Percentiles rank a stretch among this genome's conserved stretches.
Conservation (phyloP, 1,284 basidiomycete species). For the Microbotryum saponariae region DNA sequence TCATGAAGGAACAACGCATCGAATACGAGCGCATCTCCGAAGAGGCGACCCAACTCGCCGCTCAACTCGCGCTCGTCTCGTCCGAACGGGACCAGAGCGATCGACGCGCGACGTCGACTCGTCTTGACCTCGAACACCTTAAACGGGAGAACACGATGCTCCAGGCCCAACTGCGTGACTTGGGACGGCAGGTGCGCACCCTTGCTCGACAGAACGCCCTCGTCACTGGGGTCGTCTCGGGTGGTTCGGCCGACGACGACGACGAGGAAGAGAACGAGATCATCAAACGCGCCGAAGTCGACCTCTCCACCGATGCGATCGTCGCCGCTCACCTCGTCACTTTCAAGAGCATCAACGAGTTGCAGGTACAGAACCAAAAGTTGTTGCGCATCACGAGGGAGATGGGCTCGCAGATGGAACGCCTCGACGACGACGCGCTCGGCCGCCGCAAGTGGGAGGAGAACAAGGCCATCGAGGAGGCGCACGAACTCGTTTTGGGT, state of each 20-base stretch:
- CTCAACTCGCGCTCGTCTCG: conserved; percentile 65
- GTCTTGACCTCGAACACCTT: conserved; percentile 32
- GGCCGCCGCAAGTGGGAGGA: conserved; percentile 43
- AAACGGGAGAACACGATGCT: conserved; percentile 47
- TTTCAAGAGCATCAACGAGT: conserved; percentile 67
- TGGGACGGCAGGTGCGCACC: conserved; percentile 73
- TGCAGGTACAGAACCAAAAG: conserved; percentile 86
- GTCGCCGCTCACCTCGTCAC: conserved; percentile 85
- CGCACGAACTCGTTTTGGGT: conserved; percentile 72
- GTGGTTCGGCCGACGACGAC: conserved; percentile 51
- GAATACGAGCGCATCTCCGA: conserved; percentile 73
- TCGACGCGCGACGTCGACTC: conserved; percentile 23
- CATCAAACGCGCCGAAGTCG: conserved; percentile 45
- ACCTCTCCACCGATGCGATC: conserved; percentile 57
- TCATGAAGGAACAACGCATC: conserved; percentile 71
- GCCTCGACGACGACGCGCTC: conserved; percentile 37
- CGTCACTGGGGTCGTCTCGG: conserved; percentile 62
- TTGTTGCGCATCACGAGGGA: conserved; percentile 75
- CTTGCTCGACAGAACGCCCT: conserved; percentile 72
- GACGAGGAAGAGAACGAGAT: conserved; percentile 42
- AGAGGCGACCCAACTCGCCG: conserved; percentile 69
- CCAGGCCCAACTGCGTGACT: conserved; percentile 67
- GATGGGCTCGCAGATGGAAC: conserved; percentile 40
- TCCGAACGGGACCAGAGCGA: conserved; percentile 53
- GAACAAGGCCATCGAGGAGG: conserved; percentile 72